Percentiles rank a stretch among this genome's conserved stretches.
phyloP scores from a whole-genome alignment of 192 early-diverging fungal species.

The Backusella liffmaniae region DNA sequence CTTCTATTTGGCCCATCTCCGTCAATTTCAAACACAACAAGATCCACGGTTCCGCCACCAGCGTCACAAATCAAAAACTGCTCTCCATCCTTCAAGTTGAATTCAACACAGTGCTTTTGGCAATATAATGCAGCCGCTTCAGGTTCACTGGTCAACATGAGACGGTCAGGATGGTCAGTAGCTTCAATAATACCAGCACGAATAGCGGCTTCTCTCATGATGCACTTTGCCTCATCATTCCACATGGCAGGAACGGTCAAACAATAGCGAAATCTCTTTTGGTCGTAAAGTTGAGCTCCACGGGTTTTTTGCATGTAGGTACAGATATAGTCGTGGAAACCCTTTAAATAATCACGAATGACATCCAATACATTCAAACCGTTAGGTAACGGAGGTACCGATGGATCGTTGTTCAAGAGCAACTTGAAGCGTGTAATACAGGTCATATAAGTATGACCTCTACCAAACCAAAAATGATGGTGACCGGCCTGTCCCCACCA shows the following conservation, averaged over 20 bases:
- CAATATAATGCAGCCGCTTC: constrained; percentile 51
- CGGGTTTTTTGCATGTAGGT: constrained; percentile 34
- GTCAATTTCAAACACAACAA: constrained; percentile 40
- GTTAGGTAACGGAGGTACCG: constrained; percentile 32
- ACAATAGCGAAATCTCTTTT: constrained; percentile 42
- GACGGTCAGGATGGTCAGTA: constrained; percentile 40
- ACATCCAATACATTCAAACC: constrained; percentile 43
- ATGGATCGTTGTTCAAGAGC: constrained; percentile 29
- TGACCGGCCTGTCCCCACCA: constrained; percentile 36
- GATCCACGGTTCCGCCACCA: constrained; percentile 55
- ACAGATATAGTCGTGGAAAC: constrained; percentile 38
- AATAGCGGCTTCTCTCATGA: constrained; percentile 48
- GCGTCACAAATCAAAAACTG: constrained; percentile 54
- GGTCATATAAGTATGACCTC: not conserved
- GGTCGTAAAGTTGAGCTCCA: constrained; percentile 34
- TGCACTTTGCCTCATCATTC: constrained; percentile 44
- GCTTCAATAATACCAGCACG: constrained; percentile 41
- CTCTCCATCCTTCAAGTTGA: constrained; percentile 39
- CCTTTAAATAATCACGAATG: constrained; percentile 50
- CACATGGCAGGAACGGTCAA: constrained; percentile 52
- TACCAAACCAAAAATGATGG: not conserved
- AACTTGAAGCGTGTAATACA: constrained; percentile 34
- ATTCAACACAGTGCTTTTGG: constrained; percentile 43
- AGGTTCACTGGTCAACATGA: constrained; percentile 37
- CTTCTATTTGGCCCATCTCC: constrained; percentile 26